Evolutionary conservation across 2,329 filamentous ascomycete species (phyloP).

Genomic region (Helminthosporium solani): DNA sequence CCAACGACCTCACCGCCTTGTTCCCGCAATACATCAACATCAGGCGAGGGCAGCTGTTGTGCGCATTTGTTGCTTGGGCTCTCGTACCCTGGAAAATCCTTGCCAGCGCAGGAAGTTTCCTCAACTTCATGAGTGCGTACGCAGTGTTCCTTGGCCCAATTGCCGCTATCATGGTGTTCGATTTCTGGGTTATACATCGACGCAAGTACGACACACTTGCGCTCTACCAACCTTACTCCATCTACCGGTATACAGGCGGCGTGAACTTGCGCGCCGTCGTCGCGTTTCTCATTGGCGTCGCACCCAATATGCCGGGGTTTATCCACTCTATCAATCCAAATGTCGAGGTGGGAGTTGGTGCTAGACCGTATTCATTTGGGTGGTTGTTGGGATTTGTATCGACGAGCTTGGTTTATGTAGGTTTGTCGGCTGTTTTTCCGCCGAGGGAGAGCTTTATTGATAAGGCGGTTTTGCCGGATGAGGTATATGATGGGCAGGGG

Average conservation of each 20-base stretch:
- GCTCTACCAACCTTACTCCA: slow-evolving; percentile 52
- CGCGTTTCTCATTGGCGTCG: slow-evolving; percentile 59
- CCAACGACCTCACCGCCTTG: slow-evolving; percentile 56
- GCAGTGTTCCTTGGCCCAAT: slow-evolving; percentile 66
- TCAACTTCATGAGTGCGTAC: slow-evolving; percentile 66
- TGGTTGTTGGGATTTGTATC: slow-evolving; percentile 64
- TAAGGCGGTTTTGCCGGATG: slow-evolving; percentile 41
- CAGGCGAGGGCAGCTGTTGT: slow-evolving; percentile 50
- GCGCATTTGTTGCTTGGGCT: slow-evolving; percentile 46
- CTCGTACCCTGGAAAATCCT: slow-evolving; percentile 52
- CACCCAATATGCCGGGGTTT: slow-evolving; percentile 59
- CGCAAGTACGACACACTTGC: slow-evolving; percentile 54
- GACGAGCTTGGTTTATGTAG: slow-evolving; percentile 58
- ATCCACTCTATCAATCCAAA: slow-evolving; percentile 45
- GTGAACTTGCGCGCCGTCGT: slow-evolving; percentile 62
- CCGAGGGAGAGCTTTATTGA: slow-evolving; percentile 53
- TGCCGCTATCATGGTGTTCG: slow-evolving; percentile 59
- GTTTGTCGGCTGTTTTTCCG: slow-evolving; percentile 52
- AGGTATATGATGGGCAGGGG: slow-evolving; percentile 38
- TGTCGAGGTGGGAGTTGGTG: slow-evolving; percentile 50
- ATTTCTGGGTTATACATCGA: slow-evolving; percentile 60
- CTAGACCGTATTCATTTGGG: slow-evolving; percentile 62
- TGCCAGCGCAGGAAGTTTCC: slow-evolving; percentile 43
- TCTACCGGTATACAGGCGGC: slow-evolving; percentile 55
- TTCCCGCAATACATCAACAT: slow-evolving; percentile 57